A percentile compares a stretch with the other conserved stretches of the same genome.
These are phyloP conservation scores for Dictyostelium intermedium DNA, from an alignment of 78 protist genomes.

Conservation along the genomic window DNA sequence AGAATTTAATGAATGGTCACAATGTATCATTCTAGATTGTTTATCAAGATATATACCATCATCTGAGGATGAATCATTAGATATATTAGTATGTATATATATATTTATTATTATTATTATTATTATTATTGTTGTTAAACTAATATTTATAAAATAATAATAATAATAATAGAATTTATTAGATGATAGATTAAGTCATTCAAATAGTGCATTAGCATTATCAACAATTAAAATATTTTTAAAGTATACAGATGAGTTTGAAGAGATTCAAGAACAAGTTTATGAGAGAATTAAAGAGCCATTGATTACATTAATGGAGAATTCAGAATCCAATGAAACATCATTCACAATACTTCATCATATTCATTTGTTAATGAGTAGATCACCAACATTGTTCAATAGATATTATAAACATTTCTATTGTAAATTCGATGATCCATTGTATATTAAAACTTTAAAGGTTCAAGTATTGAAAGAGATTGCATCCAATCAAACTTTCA, in stretches of 20 bases:
- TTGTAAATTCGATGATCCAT: slow-evolving; percentile 84
- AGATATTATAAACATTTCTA: slow-evolving; percentile 78
- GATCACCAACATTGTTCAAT: slow-evolving; percentile 83
- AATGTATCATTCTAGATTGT: slow-evolving; percentile 61
- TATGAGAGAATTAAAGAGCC: slow-evolving; percentile 81
- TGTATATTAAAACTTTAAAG: slow-evolving; percentile 88
- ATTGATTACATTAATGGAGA: slow-evolving; percentile 84
- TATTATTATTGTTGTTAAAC: too few relatives aligned
- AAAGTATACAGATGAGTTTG: slow-evolving; percentile 83
- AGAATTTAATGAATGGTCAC: slow-evolving; percentile 93
- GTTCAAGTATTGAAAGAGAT: slow-evolving; percentile 82
- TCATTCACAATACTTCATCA: slow-evolving; percentile 86
- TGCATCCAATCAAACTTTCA: slow-evolving; percentile 21
- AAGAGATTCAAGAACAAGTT: slow-evolving; percentile 88
- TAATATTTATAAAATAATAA: too few relatives aligned
- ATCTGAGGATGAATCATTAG: slow-evolving; percentile 78
- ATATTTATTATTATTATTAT: too few relatives aligned
- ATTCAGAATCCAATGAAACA: slow-evolving; percentile 68
- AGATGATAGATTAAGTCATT: slow-evolving; percentile 85
- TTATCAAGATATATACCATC: slow-evolving; percentile 22
- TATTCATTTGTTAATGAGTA: slow-evolving; percentile 81
- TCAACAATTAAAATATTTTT: slow-evolving; percentile 88
- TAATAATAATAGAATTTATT: slow-evolving; percentile 76
- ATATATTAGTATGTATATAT: slow-evolving; percentile 80
- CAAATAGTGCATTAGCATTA: slow-evolving; percentile 90